Evolutionary conservation across 2,329 filamentous ascomycete genomes (phyloP).

Genomic region (Epichloe festucae): DNA sequence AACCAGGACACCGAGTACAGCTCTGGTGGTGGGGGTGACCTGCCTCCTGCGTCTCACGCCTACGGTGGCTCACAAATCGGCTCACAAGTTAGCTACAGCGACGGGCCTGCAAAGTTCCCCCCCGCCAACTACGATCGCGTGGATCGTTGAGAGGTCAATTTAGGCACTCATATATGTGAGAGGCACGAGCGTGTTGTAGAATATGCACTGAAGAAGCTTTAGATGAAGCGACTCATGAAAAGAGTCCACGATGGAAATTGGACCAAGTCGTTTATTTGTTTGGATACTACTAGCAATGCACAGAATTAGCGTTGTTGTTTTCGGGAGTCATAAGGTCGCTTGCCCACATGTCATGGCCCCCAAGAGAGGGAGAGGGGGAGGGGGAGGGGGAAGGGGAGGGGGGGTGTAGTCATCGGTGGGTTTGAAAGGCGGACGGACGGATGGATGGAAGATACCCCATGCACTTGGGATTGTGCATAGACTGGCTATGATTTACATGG

Average conservation of each 20-base stretch:
- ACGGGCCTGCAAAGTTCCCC: conserved; percentile 40
- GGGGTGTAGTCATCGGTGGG: background rate
- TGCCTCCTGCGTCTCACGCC: conserved; percentile 12
- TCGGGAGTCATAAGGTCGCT: background rate
- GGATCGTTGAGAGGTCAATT: conserved; percentile 15
- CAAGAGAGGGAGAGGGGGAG: too few relatives aligned
- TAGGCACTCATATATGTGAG: conserved; percentile 7
- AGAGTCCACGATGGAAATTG: background rate
- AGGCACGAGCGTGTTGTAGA: conserved; percentile 6
- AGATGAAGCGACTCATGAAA: background rate
- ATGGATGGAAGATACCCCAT: background rate
- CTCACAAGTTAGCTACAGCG: conserved; percentile 30
- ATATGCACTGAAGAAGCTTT: background rate
- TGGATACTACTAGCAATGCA: background rate
- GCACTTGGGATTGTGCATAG: background rate
- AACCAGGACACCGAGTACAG: conserved; percentile 38
- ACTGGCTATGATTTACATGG: background rate
- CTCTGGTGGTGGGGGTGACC: conserved; percentile 16
- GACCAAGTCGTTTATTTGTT: background rate
- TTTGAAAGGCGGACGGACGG: background rate
- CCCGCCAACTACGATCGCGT: conserved; percentile 45
- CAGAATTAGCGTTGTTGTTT: background rate
- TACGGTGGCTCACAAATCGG: conserved; percentile 26
- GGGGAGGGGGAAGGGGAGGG: too few relatives aligned
- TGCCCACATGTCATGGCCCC: background rate